A percentile compares a stretch with the other conserved stretches of the same genome.
phyloP scores from a whole-genome alignment of 495 filamentous ascomycete genomes.

The Aspergillus sclerotiicarbonarius region DNA sequence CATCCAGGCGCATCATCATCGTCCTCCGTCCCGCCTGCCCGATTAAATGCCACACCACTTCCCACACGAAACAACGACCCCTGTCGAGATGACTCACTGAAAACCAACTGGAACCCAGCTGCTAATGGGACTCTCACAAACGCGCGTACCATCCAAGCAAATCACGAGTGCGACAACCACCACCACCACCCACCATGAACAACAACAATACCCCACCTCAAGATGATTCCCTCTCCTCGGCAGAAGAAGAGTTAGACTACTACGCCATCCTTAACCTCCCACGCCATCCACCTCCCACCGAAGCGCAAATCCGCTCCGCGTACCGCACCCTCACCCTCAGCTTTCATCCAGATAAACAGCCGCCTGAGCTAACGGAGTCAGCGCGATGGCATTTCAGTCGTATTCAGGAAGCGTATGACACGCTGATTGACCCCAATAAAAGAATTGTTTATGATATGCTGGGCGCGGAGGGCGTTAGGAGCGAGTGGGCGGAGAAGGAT shows the following conservation, averaged over 20 bases:
- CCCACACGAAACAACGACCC: too few species aligned
- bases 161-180: neutral
- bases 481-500: constrained; percentile 34
- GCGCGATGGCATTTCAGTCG: constrained; percentile 49
- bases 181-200: neutral
- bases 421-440: constrained; percentile 53
- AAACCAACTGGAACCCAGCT: too few species aligned
- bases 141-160: neutral
- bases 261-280: constrained; percentile 53
- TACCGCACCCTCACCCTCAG: constrained; percentile 53
- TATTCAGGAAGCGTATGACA: constrained; percentile 55
- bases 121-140: too few species aligned
- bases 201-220: neutral
- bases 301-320: constrained; percentile 50
- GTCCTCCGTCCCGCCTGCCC: too few species aligned
- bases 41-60: too few species aligned
- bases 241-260: constrained; percentile 39
- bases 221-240: constrained; percentile 24
- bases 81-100: too few species aligned
- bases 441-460: constrained; percentile 54
- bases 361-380: constrained; percentile 42
- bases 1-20: constrained; percentile 7
- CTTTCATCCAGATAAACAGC: constrained; percentile 60
- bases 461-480: constrained; percentile 44
- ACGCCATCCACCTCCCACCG: constrained; percentile 42